Evolutionary conservation across 169 alveolate genomes (phyloP).

Genomic region (Plasmodium yoelii): DNA sequence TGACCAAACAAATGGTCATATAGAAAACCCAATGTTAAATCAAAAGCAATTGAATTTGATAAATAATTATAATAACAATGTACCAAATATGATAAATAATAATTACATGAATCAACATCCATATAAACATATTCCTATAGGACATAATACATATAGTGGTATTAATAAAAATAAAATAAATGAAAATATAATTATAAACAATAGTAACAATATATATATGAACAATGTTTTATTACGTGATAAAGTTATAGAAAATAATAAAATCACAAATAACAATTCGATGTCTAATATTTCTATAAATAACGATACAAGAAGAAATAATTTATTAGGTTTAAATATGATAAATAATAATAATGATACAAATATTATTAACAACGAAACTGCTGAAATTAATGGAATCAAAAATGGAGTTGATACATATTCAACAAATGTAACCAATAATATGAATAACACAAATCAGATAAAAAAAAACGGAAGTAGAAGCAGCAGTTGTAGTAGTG

Average conservation of each 20-base stretch:
- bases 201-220: constrained; percentile 30
- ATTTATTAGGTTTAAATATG: constrained; percentile 15
- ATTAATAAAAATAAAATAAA: constrained; percentile 21
- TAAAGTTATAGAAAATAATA: constrained; percentile 4
- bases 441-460: not conserved
- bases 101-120: too few species aligned
- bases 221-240: constrained; percentile 21
- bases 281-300: not conserved
- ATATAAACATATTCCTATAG: too few species aligned
- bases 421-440: constrained; percentile 1
- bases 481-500: not conserved
- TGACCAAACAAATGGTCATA: not conserved
- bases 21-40: not conserved
- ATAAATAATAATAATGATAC: not conserved
- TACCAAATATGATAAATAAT: too few species aligned
- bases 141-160: not conserved
- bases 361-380: not conserved
- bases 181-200: not conserved
- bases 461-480: not conserved
- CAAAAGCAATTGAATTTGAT: constrained; percentile 1
- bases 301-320: not conserved
- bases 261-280: not conserved
- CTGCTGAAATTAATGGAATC: not conserved
- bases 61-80: constrained; percentile 16
- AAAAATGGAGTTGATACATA: constrained; percentile 3